Evolutionary conservation across 2,329 filamentous ascomycete species (phyloP).

Genomic region (Colletotrichum godetiae): DNA sequence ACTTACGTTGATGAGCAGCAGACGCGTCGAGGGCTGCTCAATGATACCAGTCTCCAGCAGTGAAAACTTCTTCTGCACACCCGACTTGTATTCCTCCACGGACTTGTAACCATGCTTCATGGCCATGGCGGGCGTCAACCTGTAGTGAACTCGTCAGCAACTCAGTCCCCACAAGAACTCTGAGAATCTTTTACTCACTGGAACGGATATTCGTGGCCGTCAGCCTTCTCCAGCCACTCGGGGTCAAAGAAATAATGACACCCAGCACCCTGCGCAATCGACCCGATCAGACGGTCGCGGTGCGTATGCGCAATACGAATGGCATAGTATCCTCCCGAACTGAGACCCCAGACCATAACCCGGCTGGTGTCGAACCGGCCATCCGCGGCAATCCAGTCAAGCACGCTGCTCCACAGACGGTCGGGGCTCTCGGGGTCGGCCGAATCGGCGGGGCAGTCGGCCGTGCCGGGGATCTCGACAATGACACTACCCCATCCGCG

Average conservation of each 20-base stretch:
- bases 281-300: constrained; percentile 60
- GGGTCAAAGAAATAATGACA: constrained; percentile 65
- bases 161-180: background rate
- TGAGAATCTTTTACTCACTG: constrained; percentile 45
- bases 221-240: constrained; percentile 68
- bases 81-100: constrained; percentile 65
- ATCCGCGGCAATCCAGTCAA: constrained; percentile 67
- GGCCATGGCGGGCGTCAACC: constrained; percentile 65
- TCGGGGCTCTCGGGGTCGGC: constrained; percentile 70
- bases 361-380: constrained; percentile 65
- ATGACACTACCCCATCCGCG: constrained; percentile 73
- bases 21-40: constrained; percentile 63
- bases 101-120: constrained; percentile 71
- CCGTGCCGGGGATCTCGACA: constrained; percentile 62
- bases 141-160: constrained; percentile 38
- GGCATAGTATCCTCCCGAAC: constrained; percentile 76
- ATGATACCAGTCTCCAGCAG: constrained; percentile 70
- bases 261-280: constrained; percentile 68
- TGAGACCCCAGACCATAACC: constrained; percentile 73
- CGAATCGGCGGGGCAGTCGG: constrained; percentile 73
- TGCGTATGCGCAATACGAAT: constrained; percentile 77
- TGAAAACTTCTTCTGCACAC: constrained; percentile 71
- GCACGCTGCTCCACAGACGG: constrained; percentile 70
- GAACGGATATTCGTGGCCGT: constrained; percentile 76
- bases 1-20: constrained; percentile 71